Evolutionary conservation across 2,329 filamentous ascomycete species (phyloP).

Genomic region (Colletotrichum musae): DNA sequence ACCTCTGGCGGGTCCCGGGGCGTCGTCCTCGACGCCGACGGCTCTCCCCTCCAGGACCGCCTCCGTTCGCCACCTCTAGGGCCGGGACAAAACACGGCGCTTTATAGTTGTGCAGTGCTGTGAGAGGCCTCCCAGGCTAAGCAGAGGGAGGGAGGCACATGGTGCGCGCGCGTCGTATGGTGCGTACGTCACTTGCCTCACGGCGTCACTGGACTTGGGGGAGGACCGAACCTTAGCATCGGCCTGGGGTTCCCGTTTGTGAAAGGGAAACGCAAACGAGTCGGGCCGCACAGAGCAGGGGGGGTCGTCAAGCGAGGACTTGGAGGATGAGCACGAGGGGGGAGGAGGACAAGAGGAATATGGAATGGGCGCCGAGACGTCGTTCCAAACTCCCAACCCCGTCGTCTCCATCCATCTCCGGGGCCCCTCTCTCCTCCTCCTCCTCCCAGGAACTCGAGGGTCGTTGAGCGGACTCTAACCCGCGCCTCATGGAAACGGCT

Average conservation of each 20-base stretch:
- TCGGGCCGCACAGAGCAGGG: not conserved
- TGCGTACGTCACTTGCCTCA: constrained; percentile 34
- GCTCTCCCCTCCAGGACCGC: not conserved
- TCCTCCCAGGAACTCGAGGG: constrained; percentile 11
- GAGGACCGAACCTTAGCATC: constrained; percentile 1
- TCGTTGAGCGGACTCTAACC: constrained; percentile 17
- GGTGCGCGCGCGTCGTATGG: constrained; percentile 20
- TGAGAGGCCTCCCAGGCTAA: constrained; percentile 34
- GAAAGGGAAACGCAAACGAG: constrained; percentile 9
- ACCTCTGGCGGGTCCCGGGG: not conserved
- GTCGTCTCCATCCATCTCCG: constrained; percentile 4
- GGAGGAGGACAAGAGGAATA: not conserved
- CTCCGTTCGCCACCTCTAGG: not conserved
- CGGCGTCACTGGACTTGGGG: constrained; percentile 4
- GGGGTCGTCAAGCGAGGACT: too few relatives aligned
- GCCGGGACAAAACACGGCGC: constrained; percentile 34
- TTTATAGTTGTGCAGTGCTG: constrained; percentile 34
- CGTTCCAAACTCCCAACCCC: constrained; percentile 3
- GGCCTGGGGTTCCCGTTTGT: constrained; percentile 16
- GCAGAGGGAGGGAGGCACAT: constrained; percentile 1
- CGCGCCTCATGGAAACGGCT: constrained; percentile 20
- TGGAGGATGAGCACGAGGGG: not conserved
- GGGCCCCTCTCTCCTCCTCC: constrained; percentile 3
- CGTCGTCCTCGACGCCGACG: constrained; percentile 6
- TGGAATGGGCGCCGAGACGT: constrained; percentile 16